phyloP scores from a whole-genome alignment of 2,329 filamentous ascomycete genomes.

The Nannizzia gypsea region DNA sequence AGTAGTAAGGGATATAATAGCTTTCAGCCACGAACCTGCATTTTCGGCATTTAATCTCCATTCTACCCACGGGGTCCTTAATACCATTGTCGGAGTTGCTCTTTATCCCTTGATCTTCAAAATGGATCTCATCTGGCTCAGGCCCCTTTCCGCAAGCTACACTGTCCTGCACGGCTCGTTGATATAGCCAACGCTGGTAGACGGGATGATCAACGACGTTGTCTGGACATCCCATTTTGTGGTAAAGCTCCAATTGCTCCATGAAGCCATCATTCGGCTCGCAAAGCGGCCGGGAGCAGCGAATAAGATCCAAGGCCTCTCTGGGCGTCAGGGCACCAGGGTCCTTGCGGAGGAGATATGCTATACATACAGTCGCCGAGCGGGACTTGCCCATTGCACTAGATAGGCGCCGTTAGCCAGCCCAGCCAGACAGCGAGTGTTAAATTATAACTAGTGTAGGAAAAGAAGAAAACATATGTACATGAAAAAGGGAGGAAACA shows the following conservation, averaged over 20 bases:
- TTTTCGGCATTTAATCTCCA: constrained; percentile 78
- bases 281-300: constrained; percentile 59
- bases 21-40: constrained; percentile 51
- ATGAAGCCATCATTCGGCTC: constrained; percentile 91
- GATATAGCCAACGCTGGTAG: constrained; percentile 71
- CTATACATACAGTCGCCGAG: constrained; percentile 70
- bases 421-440: background rate
- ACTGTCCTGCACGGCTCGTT: constrained; percentile 53
- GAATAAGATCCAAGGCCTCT: constrained; percentile 60
- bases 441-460: background rate
- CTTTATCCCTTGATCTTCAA: constrained; percentile 44
- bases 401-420: constrained; percentile 29
- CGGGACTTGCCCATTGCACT: constrained; percentile 96
- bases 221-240: constrained; percentile 69
- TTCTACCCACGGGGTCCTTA: constrained; percentile 16
- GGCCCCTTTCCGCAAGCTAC: constrained; percentile 69
- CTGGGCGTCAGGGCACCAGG: constrained; percentile 47
- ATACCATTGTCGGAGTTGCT: constrained; percentile 12
- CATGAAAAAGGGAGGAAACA: background rate
- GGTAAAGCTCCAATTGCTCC: constrained; percentile 75
- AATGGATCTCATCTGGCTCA: constrained; percentile 60
- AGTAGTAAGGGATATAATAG: background rate
- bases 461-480: constrained; percentile 1
- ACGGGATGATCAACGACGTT: constrained; percentile 55
- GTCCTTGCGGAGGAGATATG: constrained; percentile 59